phyloP scores from a whole-genome alignment of 1,284 basidiomycete genomes.

The Malassezia japonica region DNA sequence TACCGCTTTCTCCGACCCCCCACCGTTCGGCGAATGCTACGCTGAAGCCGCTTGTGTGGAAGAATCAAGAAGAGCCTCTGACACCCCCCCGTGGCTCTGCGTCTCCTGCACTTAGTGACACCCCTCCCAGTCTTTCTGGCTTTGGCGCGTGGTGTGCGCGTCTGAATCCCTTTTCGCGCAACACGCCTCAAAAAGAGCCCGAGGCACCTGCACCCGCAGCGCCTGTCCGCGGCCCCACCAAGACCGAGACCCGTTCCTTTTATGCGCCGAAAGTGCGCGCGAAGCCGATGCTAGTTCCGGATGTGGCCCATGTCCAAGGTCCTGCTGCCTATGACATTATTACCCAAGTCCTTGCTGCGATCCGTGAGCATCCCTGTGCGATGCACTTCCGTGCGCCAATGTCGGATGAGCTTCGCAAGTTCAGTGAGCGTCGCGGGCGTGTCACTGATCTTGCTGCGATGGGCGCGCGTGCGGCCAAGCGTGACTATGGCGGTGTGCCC shows the following conservation, averaged over 20 bases:
- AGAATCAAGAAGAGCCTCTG: background rate
- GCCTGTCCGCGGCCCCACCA: background rate
- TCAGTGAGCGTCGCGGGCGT: background rate
- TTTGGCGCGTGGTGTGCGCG: conserved; percentile 14
- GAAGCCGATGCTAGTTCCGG: background rate
- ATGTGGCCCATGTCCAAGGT: background rate
- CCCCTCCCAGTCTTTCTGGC: background rate
- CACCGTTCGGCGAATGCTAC: background rate
- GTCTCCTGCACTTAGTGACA: background rate
- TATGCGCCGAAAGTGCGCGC: background rate
- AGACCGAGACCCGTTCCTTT: background rate
- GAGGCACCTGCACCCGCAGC: background rate
- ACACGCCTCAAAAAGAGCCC: background rate
- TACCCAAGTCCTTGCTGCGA: conserved; percentile 9
- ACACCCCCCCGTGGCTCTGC: background rate
- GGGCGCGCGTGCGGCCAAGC: conserved; percentile 1
- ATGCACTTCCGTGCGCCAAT: conserved; percentile 5
- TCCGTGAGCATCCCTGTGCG: conserved; percentile 15
- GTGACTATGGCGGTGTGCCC: background rate
- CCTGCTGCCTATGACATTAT: conserved; percentile 11
- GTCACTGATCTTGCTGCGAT: background rate
- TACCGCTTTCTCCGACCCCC: conserved; percentile 14
- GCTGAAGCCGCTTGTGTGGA: conserved; percentile 4
- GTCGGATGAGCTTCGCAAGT: background rate
- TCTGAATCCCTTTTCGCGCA: conserved; percentile 11